Conservation (phyloP, 2,329 filamentous ascomycete species). For the Bipolaris bicolor region DNA sequence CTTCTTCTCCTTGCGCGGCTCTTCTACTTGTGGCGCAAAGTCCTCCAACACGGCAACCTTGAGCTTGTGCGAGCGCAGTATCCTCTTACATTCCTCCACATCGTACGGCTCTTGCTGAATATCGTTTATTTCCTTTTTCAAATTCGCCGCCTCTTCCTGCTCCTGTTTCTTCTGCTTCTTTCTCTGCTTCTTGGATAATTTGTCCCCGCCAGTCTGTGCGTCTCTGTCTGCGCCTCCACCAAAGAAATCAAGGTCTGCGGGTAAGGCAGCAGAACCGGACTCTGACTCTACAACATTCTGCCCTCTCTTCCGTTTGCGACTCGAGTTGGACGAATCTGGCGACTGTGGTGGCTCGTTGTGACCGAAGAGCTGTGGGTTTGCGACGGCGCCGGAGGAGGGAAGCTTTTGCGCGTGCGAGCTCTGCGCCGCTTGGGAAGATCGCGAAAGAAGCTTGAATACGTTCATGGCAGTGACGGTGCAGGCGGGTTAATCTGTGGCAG, state of each 20-base stretch:
- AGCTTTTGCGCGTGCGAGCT: conserved; percentile 54
- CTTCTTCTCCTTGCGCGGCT: conserved; percentile 62
- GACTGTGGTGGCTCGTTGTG: conserved; percentile 50
- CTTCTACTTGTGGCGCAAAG: conserved; percentile 41
- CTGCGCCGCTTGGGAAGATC: conserved; percentile 66
- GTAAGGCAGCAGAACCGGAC: conserved; percentile 18
- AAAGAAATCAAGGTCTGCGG: conserved; percentile 54
- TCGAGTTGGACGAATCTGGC: conserved; percentile 26
- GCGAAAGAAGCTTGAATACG: conserved; percentile 73
- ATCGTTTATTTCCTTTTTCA: conserved; percentile 7
- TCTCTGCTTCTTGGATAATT: conserved; percentile 23
- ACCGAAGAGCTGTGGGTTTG: conserved; percentile 72
- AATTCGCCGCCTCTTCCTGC: conserved; percentile 6
- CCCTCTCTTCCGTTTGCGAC: conserved; percentile 53
- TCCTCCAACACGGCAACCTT: conserved; percentile 78
- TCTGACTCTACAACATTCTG: conserved; percentile 22
- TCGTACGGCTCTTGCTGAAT: conserved; percentile 54
- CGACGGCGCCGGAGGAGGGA: conserved; percentile 68
- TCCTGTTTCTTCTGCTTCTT: conserved; percentile 21
- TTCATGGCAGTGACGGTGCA: conserved; percentile 60
- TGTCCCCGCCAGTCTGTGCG: conserved; percentile 11
- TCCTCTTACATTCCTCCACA: conserved; percentile 73
- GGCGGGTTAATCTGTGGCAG: not conserved
- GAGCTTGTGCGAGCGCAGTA: conserved; percentile 80
- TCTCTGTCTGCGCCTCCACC: conserved; percentile 29